Evolutionary conservation across 1,139 yeast genomes (phyloP), one percentile per base, ranked within the genome.

Genomic region (Tardiomyces depauwii): DNA sequence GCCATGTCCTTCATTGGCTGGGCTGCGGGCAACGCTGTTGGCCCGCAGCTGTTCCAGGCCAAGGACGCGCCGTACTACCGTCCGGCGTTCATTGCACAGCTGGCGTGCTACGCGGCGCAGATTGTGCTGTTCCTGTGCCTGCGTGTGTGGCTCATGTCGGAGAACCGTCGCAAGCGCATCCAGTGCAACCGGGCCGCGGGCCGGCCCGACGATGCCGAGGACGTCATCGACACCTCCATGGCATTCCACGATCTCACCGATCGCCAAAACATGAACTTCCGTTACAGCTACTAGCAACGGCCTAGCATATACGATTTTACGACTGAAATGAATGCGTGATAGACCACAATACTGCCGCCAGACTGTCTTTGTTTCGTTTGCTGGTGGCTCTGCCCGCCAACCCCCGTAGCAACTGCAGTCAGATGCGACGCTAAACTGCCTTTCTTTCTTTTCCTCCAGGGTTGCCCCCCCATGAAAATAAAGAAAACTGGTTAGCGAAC

Each of bases 1-100:
- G 67, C 70, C 1, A 47, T 74, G 62, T 56, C 77, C 44, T 67
- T 78, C 49, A 63, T 78, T 45, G 78, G 76, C 2, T 78, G 76
- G 60, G 77, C 82, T 53, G 76, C 73, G 39, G 84, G 84, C 32
- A 78, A 77, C 54, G 64, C 76, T 45, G 63, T 72, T 45, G 83
- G 83, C 3, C 79, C 82, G 1, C 81, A 76, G 53, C 74, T 80
- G 1, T 78, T 78, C 58, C 59, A 68, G 44, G 61, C 68, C 0
- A 53, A 52, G 7, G 77, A 78, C 58, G 76, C 78, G 2, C 84
- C 84, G 16, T 51, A 53, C 13, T 78, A 77, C 54, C 54, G 58
- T 2, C 68, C 74, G 2, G 83, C 79, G 2, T 70, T 68, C 48
- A 56, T 60, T 21, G 36, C 36, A 5, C 36, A 30, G 36, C 36